Base-by-base conservation (phyloP, 225 moss, liverwort and hornwort species). In the Antitrichia curtipendula region DNA sequence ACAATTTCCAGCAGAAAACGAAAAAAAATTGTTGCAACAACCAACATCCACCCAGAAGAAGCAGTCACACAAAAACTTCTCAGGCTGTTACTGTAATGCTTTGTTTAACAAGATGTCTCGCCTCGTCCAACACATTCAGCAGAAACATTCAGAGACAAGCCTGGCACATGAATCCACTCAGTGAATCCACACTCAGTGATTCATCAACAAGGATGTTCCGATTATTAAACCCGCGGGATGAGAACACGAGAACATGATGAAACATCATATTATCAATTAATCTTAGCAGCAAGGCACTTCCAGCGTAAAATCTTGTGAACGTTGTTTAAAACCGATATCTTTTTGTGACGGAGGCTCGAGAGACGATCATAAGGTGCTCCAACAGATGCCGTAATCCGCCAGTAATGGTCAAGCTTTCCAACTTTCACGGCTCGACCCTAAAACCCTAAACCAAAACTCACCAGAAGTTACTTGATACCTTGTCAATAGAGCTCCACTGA, bases 111-210 rank as follows among this genome's bases (percentile, higher is more conserved):
- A 96, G 90, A 81, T 80, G 87, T 80, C 86, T 94, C 80, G 96
- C 96, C 85, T 93, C 92, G 49, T 91, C 92, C 85, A 98, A 88
- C 38, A 95, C 96, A 92, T 98, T 96, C 90, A 93, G 92, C 28
- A 96, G 90, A 86, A 96, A 95, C 75, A 95, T 92, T n/a, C n/a
- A n/a, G 86, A 94, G 95, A 85, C 98, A 98, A 59, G 92, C 96
- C 95, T 96, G 94, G 64, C 34, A 78, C 31, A 87, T 34, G 59
- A n/a, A n/a, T n/a, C n/a, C n/a, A n/a, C n/a, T n/a, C n/a, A n/a
- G n/a, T n/a, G n/a, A 47, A 54, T 69, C 54, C 71, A 80, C 32
- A 43, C 32, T 73, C 53, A 53, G 38, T 52, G 50, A 65, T 43
- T 88, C 38, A 73, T 70, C 41, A 78, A 41, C 24, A 83, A 68